Evolutionary conservation across 768 basidiomycete genomes (phyloP), one percentile per base, ranked within the genome.

Genomic region (Hortiboletus flavorubellus): DNA sequence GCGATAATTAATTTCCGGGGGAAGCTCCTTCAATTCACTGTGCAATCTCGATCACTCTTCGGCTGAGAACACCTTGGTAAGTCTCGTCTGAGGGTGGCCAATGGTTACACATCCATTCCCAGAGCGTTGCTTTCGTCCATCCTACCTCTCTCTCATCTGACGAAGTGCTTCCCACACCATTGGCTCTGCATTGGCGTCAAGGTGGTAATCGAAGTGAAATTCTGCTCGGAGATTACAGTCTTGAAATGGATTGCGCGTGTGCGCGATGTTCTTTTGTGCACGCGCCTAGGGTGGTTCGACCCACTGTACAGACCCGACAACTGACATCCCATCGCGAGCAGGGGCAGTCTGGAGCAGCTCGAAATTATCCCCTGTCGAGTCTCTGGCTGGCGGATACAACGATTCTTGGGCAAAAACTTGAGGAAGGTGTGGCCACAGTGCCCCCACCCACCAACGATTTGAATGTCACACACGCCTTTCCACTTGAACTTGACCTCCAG

Each of bases 201-300:
- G 73, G 71, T 81, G 85, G 68, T 84, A 86, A 70, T 86, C 84
- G 31, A 87, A 76, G 68, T 87, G 85, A 64, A 86, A 86, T 64
- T 86, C 85, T 41, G 78, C 75, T 57, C 81, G 78, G 21, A 78
- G 68, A 18, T 41, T n/a, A 38, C 53, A 9, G 35, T 43, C 45
- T 46, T 67, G 60, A 10, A 82, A 80, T 49, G 81, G 71, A 35
- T 78, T 71, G 64, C 86, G 72, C 44, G 85, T 68, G 57, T 79
- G 75, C 23, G 67, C 68, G 33, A 86, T 80, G 64, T 86, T 87
- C 66, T 66, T 67, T 63, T 78, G 77, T 16, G 81, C 78, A 52
- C 79, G 76, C 21, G 70, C 67, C 34, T 64, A 53, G 14, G 75
- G 78, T 41, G 76, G 77, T 62, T 87, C 85, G 31, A 85, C 81